Evolutionary conservation across 164 flowering plant species (phyloP), one percentile per base, ranked within the genome.

Genomic region (Paratinospora sagittata): DNA sequence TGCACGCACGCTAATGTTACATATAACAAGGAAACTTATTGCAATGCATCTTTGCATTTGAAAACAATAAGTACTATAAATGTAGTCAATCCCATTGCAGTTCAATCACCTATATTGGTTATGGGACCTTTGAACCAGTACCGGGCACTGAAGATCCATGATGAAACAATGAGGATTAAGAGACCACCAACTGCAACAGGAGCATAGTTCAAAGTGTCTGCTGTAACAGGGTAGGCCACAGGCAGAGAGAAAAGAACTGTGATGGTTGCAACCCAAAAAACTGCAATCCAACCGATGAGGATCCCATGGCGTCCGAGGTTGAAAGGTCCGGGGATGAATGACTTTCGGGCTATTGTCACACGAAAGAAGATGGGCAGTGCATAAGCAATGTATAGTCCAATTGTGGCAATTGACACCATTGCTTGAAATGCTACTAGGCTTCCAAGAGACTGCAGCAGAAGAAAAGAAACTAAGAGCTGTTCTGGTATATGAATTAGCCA

Each of bases 341-440:
- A 76, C 27, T 85, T 87, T 13, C 91, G 88, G 8, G 97, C 96
- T 71, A 95, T 68, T 19, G 98, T 95, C 72, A 95, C 93, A 70
- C 98, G 74, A 66, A 90, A 87, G 76, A 90, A 84, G 64, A 92
- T 90, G 27, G 98, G 98, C 27, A 95, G 65, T 11, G 96, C 97
- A 76, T 95, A 92, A 1, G 97, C 93, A 41, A 92, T 90, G 86
- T 95, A 92, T 65, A 92, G 87, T 37, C 97, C 96, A 23, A 95
- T 90, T 0, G 96, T 89, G 60, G 97, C 98, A 73, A 95, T 90
- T 2, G 98, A 95, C 33, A 90, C 96, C 97, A 95, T 80, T 27
- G 80, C 80, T 63, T 77, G 80, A 66, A 77, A 80, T 21, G 82
- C 97, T 67, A 92, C 98, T 10, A 81, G 21, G 83, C 98, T 94